Base-by-base conservation (phyloP, 1,139 yeast genomes). In the Lodderomyces theae region DNA sequence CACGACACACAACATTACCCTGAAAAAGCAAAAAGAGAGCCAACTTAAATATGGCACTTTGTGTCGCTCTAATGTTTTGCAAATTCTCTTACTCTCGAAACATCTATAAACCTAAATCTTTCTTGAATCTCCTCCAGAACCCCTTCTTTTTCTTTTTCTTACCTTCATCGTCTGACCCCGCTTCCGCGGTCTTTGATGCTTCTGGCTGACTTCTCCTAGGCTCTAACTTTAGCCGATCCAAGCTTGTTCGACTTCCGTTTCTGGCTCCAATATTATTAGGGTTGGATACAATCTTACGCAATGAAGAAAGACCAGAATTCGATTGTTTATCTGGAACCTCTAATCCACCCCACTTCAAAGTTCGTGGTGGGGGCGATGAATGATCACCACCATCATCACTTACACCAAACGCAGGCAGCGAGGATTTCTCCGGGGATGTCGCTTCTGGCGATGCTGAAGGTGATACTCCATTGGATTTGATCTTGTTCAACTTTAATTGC, bases 151-250 rank as follows among this genome's bases (percentile, higher is more conserved):
- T 47, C 26, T 36, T 45, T 21, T 37, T 36, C 13, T 21, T 18
- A 5, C 11, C 22, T 15, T 19, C n/a, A 16, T 16, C 17, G 11
- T 9, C 31, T 11, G 15, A 12, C 12, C 12, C 25, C 17, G 19
- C 25, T 26, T 2, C 35, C 17, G 8, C 16, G 5, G 12, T 31
- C 8, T 26, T 23, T 7, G 35, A 19, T 26, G 22, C 22, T 12
- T 26, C 35, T 1, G 76, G 76, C 44, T 69, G 75, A 5, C 74
- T 68, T 43, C 64, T 66, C 24, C 58, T 50, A 1, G 75, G 72
- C 48, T 63, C 69, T 32, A 64, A 46, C 12, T 37, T 52, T 2
- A 70, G 74, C 15, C 69, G 59, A 17, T 55, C 66, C n/a, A 37
- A 15, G 7, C 38, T 23, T 10, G 28, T 22, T 31, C 38, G 34